These are phyloP conservation scores for Pichia sp. DNA, from an alignment of 1,139 yeast species.

Conservation along the genomic window DNA sequence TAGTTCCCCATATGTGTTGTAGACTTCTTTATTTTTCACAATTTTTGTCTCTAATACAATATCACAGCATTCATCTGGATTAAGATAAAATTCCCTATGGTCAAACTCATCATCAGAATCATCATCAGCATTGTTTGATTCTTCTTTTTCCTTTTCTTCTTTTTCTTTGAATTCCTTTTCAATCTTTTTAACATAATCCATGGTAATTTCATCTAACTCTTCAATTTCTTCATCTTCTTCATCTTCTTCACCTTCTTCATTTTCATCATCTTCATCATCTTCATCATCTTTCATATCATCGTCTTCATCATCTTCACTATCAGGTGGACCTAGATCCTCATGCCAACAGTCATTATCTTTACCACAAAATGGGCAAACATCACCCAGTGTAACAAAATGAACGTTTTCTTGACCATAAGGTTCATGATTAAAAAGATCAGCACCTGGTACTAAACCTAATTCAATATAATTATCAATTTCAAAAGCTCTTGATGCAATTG, in stretches of 20 bases:
- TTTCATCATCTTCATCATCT: slow-evolving; percentile 20
- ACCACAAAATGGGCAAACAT: slow-evolving; percentile 73
- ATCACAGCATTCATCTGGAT: slow-evolving; percentile 50
- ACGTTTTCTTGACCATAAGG: slow-evolving; percentile 51
- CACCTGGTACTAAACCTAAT: slow-evolving; percentile 80
- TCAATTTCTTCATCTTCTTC: slow-evolving; percentile 21
- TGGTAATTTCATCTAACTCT: slow-evolving; percentile 33
- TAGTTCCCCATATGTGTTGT: slow-evolving; percentile 72
- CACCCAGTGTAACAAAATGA: slow-evolving; percentile 66
- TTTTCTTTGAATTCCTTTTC: slow-evolving; percentile 30
- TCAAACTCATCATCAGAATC: slow-evolving; percentile 12
- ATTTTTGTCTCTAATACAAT: slow-evolving; percentile 41
- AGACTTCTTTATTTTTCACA: slow-evolving; percentile 49
- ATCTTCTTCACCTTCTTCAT: slow-evolving; percentile 22
- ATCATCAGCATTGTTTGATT: slow-evolving; percentile 28
- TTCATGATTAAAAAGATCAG: slow-evolving; percentile 79
- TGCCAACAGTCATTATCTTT: slow-evolving; percentile 52
- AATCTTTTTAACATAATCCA: slow-evolving; percentile 34
- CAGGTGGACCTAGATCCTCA: slow-evolving; percentile 30
- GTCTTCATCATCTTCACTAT: slow-evolving; percentile 26
- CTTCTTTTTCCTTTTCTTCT: slow-evolving; percentile 30
- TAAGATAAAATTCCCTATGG: slow-evolving; percentile 21
- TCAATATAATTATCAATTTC: slow-evolving; percentile 71
- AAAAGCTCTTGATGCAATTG: slow-evolving; percentile 73
- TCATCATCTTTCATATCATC: slow-evolving; percentile 27